Evolutionary conservation across 2,329 filamentous ascomycete genomes (phyloP), one percentile per base, ranked within the genome.

Genomic region (Fusarium denticulatum): DNA sequence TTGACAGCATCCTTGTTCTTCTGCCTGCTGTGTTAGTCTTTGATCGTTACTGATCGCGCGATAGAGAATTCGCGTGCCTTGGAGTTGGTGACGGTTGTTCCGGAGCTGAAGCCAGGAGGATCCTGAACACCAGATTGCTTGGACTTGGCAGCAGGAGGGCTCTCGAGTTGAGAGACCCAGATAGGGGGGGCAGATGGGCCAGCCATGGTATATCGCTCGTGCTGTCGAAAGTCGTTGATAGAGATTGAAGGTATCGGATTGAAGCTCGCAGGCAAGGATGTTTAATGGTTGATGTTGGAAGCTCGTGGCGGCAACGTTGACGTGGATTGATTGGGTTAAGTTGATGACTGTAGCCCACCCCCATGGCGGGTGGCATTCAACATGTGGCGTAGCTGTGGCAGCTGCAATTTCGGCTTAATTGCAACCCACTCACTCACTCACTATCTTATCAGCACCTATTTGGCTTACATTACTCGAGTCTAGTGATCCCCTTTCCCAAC

Each of bases 131-230:
- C 88, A 76, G 85, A 80, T 57, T 88, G 87, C 83, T 94, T 94
- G 58, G 91, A 83, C 81, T 90, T 93, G 57, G 89, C 80, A 30
- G 89, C 81, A 30, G 94, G 90, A 37, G 94, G 89, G 49, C 89
- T 89, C 80, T 92, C 91, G 76, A 98, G 88, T 79, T 97, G 92
- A 73, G 91, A 83, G 39, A 96, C 94, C 96, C 96, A 99, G 87
- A 88, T 86, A 39, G 95, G 95, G 20, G 75, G 69, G 53, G 46
- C 85, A 84, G 81, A 69, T 64, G 79, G 67, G 64, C 81, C 79
- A 67, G 83, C 80, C 60, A 71, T 71, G 15, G 32, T 43, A n/a
- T 16, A 42, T 30, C 24, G 26, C 28, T 26, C 50, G 7, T 6
- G 15, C 6, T 14, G 5, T 40, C 15, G 26, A 46, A 30, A 34